A percentile compares a stretch with the other conserved stretches of the same genome.
These are phyloP conservation scores for Alternaria dauci DNA, from an alignment of 2,329 filamentous ascomycete genomes.

Conservation along the genomic window DNA sequence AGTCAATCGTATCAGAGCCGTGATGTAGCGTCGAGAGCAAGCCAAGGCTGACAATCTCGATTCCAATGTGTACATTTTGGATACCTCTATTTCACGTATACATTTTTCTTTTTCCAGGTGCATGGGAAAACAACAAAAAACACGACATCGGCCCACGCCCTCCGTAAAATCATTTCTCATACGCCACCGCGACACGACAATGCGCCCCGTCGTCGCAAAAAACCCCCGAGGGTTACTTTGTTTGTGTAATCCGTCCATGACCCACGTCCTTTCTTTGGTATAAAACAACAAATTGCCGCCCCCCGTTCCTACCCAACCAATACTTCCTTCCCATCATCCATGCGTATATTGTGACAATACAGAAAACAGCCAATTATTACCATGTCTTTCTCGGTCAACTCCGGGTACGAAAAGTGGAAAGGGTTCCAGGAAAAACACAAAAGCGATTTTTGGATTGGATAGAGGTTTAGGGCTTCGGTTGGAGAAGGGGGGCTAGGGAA, in stretches of 20 bases:
- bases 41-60: too few species aligned
- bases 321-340: not conserved
- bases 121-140: not conserved
- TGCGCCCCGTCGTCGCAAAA: not conserved
- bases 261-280: slow-evolving; percentile 6
- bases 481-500: not conserved
- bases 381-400: not conserved
- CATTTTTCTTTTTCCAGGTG: not conserved
- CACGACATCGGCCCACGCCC: not conserved
- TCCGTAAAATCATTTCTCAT: slow-evolving; percentile 5
- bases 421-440: not conserved
- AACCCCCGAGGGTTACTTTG: not conserved
- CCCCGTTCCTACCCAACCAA: not conserved
- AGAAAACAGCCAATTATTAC: not conserved
- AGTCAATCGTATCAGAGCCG: not conserved
- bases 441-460: not conserved
- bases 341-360: not conserved
- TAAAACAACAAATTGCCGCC: slow-evolving; percentile 6
- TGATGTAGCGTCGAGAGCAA: not conserved
- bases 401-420: not conserved
- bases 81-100: not conserved
- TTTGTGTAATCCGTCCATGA: not conserved
- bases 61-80: not conserved
- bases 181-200: slow-evolving; percentile 10
- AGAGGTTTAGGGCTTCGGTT: not conserved